These are phyloP conservation scores for Epicoccum sorghinum DNA, from an alignment of 2,329 filamentous ascomycete species.

Conservation along the genomic window DNA sequence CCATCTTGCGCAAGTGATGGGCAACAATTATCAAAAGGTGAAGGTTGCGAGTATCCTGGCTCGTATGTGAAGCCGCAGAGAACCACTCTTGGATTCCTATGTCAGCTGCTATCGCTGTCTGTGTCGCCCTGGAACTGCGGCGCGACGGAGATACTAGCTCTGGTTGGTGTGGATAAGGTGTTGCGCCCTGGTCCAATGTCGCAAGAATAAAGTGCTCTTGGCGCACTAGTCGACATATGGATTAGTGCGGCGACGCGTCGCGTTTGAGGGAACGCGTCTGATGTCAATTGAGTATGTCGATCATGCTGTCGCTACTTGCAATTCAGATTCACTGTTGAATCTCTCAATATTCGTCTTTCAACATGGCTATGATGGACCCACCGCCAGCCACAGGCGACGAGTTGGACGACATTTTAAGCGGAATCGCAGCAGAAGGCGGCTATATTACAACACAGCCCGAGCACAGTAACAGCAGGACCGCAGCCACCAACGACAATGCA, in stretches of 20 bases:
- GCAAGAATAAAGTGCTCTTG: constrained; percentile 18
- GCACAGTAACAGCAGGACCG: constrained; percentile 20
- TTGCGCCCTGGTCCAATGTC: constrained; percentile 12
- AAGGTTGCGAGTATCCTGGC: not conserved
- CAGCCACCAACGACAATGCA: constrained; percentile 32
- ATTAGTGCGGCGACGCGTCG: not conserved
- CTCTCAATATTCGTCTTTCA: not conserved
- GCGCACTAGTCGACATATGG: not conserved
- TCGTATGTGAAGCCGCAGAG: not conserved
- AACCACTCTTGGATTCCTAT: not conserved
- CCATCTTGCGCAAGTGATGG: constrained; percentile 30
- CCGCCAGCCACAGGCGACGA: constrained; percentile 50
- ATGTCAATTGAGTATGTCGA: too few species aligned
- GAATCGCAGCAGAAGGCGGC: constrained; percentile 64
- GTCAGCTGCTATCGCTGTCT: not conserved
- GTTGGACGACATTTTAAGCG: constrained; percentile 75
- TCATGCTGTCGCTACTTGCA: not conserved
- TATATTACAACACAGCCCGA: constrained; percentile 36
- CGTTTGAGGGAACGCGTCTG: not conserved
- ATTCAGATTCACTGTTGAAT: not conserved
- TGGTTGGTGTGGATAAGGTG: constrained; percentile 15
- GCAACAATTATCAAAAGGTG: not conserved
- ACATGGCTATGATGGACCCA: constrained; percentile 31
- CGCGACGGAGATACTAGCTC: constrained; percentile 1
- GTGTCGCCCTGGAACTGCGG: constrained; percentile 1